phyloP scores from a whole-genome alignment of 306 rosid genomes.

The Quercus ilex region DNA sequence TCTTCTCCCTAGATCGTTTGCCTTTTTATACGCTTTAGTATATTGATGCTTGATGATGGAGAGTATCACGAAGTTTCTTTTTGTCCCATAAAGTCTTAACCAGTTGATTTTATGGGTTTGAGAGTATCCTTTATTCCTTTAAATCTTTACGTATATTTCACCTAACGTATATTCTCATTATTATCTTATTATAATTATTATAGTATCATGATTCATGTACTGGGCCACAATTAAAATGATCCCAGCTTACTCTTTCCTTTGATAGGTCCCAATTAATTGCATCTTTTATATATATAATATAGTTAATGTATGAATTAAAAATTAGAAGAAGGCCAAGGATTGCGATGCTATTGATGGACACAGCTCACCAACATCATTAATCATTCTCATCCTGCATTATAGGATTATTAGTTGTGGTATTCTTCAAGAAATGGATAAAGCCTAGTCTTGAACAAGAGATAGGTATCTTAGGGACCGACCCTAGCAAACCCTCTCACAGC shows the following conservation, averaged over 20 bases:
- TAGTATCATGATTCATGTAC: not conserved
- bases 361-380: no score
- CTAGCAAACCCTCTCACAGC: no score
- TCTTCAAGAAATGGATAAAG: no score
- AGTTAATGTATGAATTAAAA: no score
- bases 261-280: no score
- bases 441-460: no score
- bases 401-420: no score
- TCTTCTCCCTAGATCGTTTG: not conserved
- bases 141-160: not conserved
- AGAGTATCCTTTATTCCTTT: not conserved
- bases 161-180: not conserved
- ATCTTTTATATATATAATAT: no score
- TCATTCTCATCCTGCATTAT: no score
- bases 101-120: not conserved
- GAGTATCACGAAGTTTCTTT: not conserved
- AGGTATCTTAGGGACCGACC: no score
- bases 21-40: not conserved
- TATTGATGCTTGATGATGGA: not conserved
- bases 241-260: not conserved
- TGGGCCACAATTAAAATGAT: not conserved
- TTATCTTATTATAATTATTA: not conserved
- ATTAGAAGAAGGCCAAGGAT: no score
- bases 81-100: slow-evolving; percentile 22
- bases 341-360: no score